Conservation (phyloP, 352 stramenopile species). For the Globisporangium solare region DNA sequence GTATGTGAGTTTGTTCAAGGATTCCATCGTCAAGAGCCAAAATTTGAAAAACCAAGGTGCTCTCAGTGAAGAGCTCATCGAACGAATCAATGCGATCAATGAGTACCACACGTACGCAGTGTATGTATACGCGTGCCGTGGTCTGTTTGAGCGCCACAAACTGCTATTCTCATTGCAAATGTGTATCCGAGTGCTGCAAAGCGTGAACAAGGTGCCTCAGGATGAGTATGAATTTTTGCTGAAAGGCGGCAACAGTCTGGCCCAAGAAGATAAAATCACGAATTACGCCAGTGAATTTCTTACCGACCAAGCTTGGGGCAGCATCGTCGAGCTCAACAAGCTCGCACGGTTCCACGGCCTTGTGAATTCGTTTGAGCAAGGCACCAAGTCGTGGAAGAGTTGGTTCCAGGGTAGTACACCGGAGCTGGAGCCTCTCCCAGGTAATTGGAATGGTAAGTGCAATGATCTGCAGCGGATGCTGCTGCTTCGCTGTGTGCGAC, state of each 20-base stretch:
- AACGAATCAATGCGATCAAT: constrained; percentile 92
- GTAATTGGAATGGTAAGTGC: constrained; percentile 91
- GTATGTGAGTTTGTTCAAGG: constrained; percentile 94
- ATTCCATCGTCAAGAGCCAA: constrained; percentile 88
- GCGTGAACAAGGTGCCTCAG: constrained; percentile 85
- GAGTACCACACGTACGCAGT: constrained; percentile 94
- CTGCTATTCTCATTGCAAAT: constrained; percentile 95
- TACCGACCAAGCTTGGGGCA: constrained; percentile 80
- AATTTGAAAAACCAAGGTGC: constrained; percentile 77
- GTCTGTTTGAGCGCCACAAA: constrained; percentile 95
- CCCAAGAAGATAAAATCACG: constrained; percentile 55
- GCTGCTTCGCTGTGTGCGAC: constrained; percentile 89
- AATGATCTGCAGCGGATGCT: constrained; percentile 93
- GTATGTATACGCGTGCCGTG: constrained; percentile 93
- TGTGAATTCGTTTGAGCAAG: constrained; percentile 88
- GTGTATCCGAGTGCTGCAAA: constrained; percentile 90
- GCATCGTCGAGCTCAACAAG: constrained; percentile 91
- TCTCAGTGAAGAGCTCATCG: constrained; percentile 77
- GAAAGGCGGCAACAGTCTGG: constrained; percentile 77
- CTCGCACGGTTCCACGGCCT: constrained; percentile 86
- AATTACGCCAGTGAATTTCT: constrained; percentile 90
- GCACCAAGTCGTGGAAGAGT: constrained; percentile 69
- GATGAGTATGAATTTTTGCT: constrained; percentile 95
- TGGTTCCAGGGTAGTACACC: constrained; percentile 88
- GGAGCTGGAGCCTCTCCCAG: constrained; percentile 87